Conservation (phyloP, 768 basidiomycete species). For the Tremella fuciformis region DNA sequence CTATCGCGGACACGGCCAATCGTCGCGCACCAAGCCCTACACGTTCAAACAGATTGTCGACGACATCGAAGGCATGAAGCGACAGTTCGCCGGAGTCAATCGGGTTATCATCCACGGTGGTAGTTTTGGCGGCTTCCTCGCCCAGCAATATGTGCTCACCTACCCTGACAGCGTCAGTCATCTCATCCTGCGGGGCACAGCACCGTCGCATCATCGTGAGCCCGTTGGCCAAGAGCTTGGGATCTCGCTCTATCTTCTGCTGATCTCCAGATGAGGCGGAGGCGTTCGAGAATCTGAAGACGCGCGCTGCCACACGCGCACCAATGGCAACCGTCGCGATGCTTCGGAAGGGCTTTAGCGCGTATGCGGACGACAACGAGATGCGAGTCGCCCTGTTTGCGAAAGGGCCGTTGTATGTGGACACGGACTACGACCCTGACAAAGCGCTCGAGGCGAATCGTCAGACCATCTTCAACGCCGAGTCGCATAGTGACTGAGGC, state of each 20-base stretch:
- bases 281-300: conserved; percentile 20
- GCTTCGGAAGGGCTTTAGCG: conserved; percentile 22
- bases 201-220: conserved; percentile 30
- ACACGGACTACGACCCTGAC: conserved; percentile 22
- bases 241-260: too few relatives aligned
- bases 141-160: conserved; percentile 25
- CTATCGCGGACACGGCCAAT: conserved; percentile 24
- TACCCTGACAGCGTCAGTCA: conserved; percentile 15
- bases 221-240: neutral
- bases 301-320: conserved; percentile 21
- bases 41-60: conserved; percentile 24
- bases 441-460: conserved; percentile 17
- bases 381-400: conserved; percentile 29
- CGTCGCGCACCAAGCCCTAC: conserved; percentile 18
- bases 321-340: conserved; percentile 25
- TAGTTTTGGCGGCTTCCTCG: conserved; percentile 21
- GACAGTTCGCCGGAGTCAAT: conserved; percentile 12
- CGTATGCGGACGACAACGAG: conserved; percentile 26
- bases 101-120: conserved; percentile 24
- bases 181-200: conserved; percentile 23
- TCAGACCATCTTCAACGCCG: conserved; percentile 19
- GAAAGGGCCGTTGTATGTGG: conserved; percentile 25
- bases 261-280: conserved; percentile 31
- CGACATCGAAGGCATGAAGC: conserved; percentile 17
- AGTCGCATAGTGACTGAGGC: conserved; percentile 23